These are phyloP conservation scores for Ustilago curta DNA, from an alignment of 1,284 basidiomycete species.

Conservation along the genomic window DNA sequence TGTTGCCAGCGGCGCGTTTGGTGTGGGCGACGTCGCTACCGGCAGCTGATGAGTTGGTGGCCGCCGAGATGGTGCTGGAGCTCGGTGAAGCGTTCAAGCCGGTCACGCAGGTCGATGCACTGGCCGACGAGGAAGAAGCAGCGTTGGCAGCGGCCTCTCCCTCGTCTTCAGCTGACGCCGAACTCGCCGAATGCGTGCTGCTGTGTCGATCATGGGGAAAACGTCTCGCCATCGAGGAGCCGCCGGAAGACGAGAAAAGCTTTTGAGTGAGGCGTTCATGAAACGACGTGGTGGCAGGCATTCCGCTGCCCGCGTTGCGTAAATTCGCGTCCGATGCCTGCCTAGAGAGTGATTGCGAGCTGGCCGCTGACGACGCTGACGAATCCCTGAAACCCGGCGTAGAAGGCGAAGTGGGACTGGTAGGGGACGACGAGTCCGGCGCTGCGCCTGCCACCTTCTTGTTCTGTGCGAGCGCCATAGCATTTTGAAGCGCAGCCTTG, in stretches of 20 bases:
- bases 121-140: not conserved
- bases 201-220: constrained; percentile 44
- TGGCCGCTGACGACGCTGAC: constrained; percentile 27
- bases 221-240: constrained; percentile 34
- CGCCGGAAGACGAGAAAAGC: constrained; percentile 38
- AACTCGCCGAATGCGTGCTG: constrained; percentile 35
- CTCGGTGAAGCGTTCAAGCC: constrained; percentile 11
- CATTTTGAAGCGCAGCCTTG: constrained; percentile 36
- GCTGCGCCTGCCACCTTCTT: constrained; percentile 8
- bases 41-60: not conserved
- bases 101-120: not conserved
- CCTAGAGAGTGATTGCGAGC: constrained; percentile 26
- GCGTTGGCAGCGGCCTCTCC: constrained; percentile 11
- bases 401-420: constrained; percentile 16
- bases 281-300: constrained; percentile 30
- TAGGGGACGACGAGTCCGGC: constrained; percentile 23
- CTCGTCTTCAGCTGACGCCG: constrained; percentile 32
- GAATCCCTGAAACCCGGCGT: constrained; percentile 31
- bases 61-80: constrained; percentile 6
- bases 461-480: constrained; percentile 24
- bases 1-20: constrained; percentile 29
- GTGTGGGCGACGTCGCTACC: constrained; percentile 12
- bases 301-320: constrained; percentile 8
- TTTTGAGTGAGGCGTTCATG: constrained; percentile 46
- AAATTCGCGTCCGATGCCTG: constrained; percentile 39